phyloP scores from a whole-genome alignment of 306 rosid species.

The Malus domestica region ASM211411v1 NC_041798.1:37189001-37189500 shows the following conservation, averaged over 20 bases:
- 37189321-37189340: conserved; percentile 99
- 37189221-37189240: background rate
- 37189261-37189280: conserved; percentile 93
- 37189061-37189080: conserved; percentile 99
- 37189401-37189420: background rate
- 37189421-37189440: background rate
- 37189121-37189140: conserved; percentile 99
- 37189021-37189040: background rate
- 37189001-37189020: conserved; percentile 19
- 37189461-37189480: background rate
- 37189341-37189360: conserved; percentile 52
- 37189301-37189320: conserved; percentile 96
- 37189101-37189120: conserved; percentile 95
- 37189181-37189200: conserved; percentile 21
- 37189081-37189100: conserved; percentile 93
- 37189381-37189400: background rate
- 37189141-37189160: conserved; percentile 99
- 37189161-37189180: conserved; percentile 63
- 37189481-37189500: background rate
- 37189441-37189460: background rate
- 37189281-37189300: conserved; percentile 93
- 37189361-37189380: background rate
- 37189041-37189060: conserved; percentile 37
- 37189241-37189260: conserved; percentile 19
- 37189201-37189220: conserved; percentile 6